Conservation (phyloP, 176 grass and related monocot species). For the Cenchrus americanus region DNA sequence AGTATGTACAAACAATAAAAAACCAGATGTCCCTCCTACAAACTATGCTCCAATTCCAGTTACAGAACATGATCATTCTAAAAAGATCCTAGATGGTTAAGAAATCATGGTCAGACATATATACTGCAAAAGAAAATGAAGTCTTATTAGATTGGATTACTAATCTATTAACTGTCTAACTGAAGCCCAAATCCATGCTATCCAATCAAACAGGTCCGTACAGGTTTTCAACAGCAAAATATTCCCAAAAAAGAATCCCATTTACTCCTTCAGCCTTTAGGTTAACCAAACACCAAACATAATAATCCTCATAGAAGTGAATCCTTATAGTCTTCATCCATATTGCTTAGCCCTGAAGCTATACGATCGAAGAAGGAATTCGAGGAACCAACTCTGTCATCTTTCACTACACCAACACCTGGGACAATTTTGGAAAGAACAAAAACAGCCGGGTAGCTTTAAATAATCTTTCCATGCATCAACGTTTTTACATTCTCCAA, state of each 20-base stretch:
- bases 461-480: background rate
- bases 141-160: background rate
- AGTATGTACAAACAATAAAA: background rate
- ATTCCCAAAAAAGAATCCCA: background rate
- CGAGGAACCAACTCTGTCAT: background rate
- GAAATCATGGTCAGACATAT: background rate
- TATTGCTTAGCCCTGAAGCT: background rate
- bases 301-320: background rate
- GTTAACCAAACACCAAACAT: conserved; percentile 13
- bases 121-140: background rate
- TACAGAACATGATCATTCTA: background rate
- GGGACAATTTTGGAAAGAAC: background rate
- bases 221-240: background rate
- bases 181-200: background rate
- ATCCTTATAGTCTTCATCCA: background rate
- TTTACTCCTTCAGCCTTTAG: too few species aligned
- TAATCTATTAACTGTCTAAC: background rate
- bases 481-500: background rate
- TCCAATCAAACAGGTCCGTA: background rate
- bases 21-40: background rate
- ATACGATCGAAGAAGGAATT: background rate
- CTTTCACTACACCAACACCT: background rate
- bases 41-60: background rate
- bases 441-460: conserved; percentile 5
- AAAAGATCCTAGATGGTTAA: background rate